phyloP scores from a whole-genome alignment of 192 early-diverging fungal species.

The Coemansia sp. region DNA sequence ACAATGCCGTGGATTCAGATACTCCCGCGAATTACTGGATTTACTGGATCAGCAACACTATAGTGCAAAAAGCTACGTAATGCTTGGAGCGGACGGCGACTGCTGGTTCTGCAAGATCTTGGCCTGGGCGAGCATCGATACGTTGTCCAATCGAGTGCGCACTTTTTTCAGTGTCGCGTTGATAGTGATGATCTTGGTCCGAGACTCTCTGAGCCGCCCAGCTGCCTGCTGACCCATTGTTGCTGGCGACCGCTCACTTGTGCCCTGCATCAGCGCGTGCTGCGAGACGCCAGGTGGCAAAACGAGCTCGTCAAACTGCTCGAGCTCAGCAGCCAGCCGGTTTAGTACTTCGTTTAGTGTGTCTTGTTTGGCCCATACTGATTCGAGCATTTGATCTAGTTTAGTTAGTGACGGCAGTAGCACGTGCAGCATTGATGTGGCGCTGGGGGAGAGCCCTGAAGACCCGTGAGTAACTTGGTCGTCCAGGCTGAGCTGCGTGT shows the following conservation, averaged over 20 bases:
- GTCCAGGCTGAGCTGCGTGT: neutral
- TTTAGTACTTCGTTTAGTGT: slow-evolving; percentile 44
- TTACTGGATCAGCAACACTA: neutral
- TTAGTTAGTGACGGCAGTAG: slow-evolving; percentile 43
- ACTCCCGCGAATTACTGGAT: neutral
- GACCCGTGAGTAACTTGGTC: neutral
- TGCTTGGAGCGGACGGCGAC: neutral
- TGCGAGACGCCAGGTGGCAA: slow-evolving; percentile 14
- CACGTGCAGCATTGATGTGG: slow-evolving; percentile 47
- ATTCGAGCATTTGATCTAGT: slow-evolving; percentile 39
- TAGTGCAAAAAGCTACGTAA: neutral
- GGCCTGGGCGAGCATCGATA: slow-evolving; percentile 54
- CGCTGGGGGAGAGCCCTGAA: slow-evolving; percentile 18
- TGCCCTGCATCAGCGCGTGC: neutral
- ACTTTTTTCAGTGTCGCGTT: slow-evolving; percentile 47
- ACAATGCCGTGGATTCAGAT: neutral
- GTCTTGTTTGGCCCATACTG: slow-evolving; percentile 47
- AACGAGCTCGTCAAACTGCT: slow-evolving; percentile 48
- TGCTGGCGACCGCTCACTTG: neutral
- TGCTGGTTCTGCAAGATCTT: slow-evolving; percentile 38
- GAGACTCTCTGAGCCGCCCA: slow-evolving; percentile 26
- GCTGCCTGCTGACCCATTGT: slow-evolving; percentile 25
- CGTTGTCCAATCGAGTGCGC: slow-evolving; percentile 32
- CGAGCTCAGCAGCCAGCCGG: slow-evolving; percentile 42
- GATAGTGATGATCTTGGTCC: slow-evolving; percentile 30